These are phyloP conservation scores for Suillus cothurnatus DNA, from an alignment of 768 basidiomycete genomes.

Conservation along the genomic window DNA sequence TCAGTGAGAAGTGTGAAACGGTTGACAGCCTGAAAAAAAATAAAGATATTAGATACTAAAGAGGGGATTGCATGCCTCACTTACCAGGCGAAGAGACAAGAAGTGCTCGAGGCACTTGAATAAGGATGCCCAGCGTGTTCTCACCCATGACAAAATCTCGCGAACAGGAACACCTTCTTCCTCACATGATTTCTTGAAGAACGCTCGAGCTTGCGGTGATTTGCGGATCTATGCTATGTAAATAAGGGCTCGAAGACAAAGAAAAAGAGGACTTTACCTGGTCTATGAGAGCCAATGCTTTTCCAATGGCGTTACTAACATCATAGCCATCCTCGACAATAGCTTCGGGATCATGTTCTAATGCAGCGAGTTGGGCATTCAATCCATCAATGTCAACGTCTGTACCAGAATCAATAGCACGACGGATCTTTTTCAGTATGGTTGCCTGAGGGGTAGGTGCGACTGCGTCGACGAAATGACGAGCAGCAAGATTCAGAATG, in stretches of 20 bases:
- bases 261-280: neutral
- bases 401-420: neutral
- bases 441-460: neutral
- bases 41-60: neutral
- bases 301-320: neutral
- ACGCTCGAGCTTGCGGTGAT: neutral
- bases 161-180: neutral
- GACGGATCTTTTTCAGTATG: neutral
- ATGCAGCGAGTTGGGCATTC: neutral
- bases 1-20: constrained; percentile 15
- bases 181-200: neutral
- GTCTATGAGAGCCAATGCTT: neutral
- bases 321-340: neutral
- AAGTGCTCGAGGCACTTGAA: neutral
- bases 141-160: neutral
- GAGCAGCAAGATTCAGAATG: neutral
- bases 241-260: neutral
- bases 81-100: neutral
- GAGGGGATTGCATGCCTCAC: neutral
- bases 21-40: neutral
- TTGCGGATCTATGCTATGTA: neutral
- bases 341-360: neutral
- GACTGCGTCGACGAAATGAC: neutral
- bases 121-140: neutral
- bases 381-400: neutral